Base-by-base conservation (phyloP, 2,329 filamentous ascomycete genomes). In the Chaetomiaceae sp. region DNA sequence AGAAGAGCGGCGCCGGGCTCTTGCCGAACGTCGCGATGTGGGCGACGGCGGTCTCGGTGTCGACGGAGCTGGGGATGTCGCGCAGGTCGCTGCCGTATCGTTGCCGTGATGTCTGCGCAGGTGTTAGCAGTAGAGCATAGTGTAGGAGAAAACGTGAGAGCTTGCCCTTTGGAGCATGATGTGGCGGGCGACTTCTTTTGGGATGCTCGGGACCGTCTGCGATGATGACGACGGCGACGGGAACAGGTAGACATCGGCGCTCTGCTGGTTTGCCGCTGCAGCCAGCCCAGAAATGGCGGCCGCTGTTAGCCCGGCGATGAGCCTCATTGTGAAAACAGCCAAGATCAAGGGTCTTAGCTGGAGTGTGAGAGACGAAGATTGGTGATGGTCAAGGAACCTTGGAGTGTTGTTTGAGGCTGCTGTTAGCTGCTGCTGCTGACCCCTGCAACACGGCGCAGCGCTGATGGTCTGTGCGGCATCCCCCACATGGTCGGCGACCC, bases 1-100 rank as follows among this genome's bases (percentile, higher is more conserved):
- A 69, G 61, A 88, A 83, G 31, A 88, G 69, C 19, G 74, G 66
- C 50, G 70, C 61, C 6, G 77, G 68, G 27, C 71, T 64, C 57
- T 78, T 81, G 57, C 83, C 84, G 66, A 82, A 87, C 46, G 71
- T 71, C 63, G 83, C 81, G 63, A 90, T 72, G 60, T 81, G 71
- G 45, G 74, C 71, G 36, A 88, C 68, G 8, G 79, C 76, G 34
- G 70, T 69, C 38, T 80, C 75, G 53, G 77, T 71, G 42, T 72
- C 66, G 55, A 72, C 59, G 31, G 66, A 68, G 25, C 69, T 66
- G 34, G 71, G 75, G 47, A 76, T 71, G 61, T 74, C 77, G 65
- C 69, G 74, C 63, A 72, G 72, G 60, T 72, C 74, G 59, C 75
- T 74, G 58, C 73, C 77, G 63, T 74, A 63, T 40, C 42, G 53